Conservation (phyloP, 2,329 filamentous ascomycete genomes). For the Iodosphaeria phyllophila region DNA sequence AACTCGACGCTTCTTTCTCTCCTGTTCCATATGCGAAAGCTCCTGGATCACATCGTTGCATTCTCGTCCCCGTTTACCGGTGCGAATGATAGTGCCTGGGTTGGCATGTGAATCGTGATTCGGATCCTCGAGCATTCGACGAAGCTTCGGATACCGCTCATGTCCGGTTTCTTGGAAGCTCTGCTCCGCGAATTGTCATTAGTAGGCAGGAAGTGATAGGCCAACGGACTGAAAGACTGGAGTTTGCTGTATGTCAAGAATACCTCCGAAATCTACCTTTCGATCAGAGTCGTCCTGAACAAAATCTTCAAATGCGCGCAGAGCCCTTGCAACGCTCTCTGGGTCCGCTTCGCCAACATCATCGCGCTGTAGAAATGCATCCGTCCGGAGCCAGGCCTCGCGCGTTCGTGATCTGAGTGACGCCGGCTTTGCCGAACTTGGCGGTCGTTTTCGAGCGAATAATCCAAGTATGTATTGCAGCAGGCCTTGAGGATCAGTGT, state of each 20-base stretch:
- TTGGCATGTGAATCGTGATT: conserved; percentile 5
- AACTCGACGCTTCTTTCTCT: conserved; percentile 10
- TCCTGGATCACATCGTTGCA: conserved; percentile 8
- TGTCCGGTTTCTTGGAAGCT: too few relatives aligned
- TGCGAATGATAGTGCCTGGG: conserved; percentile 5
- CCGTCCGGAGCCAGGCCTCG: conserved; percentile 10
- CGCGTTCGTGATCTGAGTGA: conserved; percentile 7
- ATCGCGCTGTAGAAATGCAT: conserved; percentile 10
- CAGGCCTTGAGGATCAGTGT: too few relatives aligned
- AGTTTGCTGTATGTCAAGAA: conserved; percentile 4
- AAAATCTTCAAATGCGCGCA: too few relatives aligned
- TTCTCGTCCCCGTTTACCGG: conserved; percentile 10
- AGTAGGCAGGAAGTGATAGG: too few relatives aligned
- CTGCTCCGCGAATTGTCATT: too few relatives aligned
- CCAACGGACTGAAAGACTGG: conserved; percentile 1
- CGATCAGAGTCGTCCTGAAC: conserved; percentile 9
- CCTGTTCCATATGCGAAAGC: conserved; percentile 5
- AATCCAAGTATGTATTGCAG: too few relatives aligned
- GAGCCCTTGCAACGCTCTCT: conserved; percentile 6
- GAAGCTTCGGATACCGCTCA: too few relatives aligned
- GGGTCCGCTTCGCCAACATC: conserved; percentile 7
- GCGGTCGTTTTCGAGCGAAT: too few relatives aligned
- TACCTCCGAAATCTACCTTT: conserved; percentile 8
- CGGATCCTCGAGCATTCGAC: too few relatives aligned
- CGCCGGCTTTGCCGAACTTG: too few relatives aligned